Base-by-base conservation (phyloP, 1,284 basidiomycete genomes). In the Ganoderma boninense region DNA sequence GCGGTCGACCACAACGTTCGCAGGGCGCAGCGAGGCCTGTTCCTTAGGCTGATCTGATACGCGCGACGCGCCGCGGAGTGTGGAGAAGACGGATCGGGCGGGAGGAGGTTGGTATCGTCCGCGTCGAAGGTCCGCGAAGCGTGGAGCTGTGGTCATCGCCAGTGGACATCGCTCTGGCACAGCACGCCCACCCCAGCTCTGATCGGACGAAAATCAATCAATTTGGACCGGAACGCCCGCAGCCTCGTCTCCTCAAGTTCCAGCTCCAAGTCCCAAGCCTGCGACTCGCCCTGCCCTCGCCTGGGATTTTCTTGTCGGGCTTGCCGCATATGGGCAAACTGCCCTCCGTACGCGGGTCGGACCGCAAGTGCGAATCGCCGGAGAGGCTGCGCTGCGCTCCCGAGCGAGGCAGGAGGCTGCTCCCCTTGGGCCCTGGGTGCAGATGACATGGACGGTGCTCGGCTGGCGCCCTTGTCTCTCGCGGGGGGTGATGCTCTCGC, bases 121-220 rank as follows among this genome's bases (percentile, higher is more conserved):
- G 49, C 10, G 23, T 52, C 46, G 16, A 49, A 26, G 26, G 69
- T 68, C 69, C 69, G 69, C 59, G 66, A 68, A 68, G 49, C 66
- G 52, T 62, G 69, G 69, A 70, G 59, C 32, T 46, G 59, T 26
- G 57, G 69, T 67, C 63, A 67, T 64, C 56, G 64, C 29, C 52
- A 49, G 66, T 26, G n/a, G 44, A 64, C 43, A 23, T 52, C 62
- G 69, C 62, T 20, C 46, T 23, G 57, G 35, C 57, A 60, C 57
- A 40, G 35, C 38, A 59, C 38, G 18, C 6, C 38, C 38, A 2
- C 2, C 38, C 38, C 38, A 38, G 38, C 38, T 38, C 40, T 26
- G 38, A 42, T 42, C 38, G 40, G 60, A 43, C 40, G 60, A 57
- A 57, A 57, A 57, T 57, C 54, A 29, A 5, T 56, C 54, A 57